Evolutionary conservation across 148 eudicot species (phyloP).

Genomic region (Beta vulgaris): DNA sequence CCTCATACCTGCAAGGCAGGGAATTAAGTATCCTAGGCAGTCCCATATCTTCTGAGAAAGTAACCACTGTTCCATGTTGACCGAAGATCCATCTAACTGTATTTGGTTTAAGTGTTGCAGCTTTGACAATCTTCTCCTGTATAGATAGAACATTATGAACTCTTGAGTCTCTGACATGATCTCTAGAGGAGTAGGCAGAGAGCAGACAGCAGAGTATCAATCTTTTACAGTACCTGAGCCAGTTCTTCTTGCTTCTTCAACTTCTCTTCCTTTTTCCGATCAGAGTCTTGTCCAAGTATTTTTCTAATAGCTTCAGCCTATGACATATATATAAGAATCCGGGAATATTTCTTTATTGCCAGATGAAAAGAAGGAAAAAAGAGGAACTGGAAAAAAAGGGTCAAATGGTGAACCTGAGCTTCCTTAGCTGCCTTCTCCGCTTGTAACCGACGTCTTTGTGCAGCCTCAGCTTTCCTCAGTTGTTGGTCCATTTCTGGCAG

Average conservation of each 20-base stretch:
- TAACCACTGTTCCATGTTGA: constrained; percentile 49
- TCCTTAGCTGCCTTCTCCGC: constrained; percentile 59
- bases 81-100: constrained; percentile 46
- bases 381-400: background rate
- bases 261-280: constrained; percentile 51
- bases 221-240: constrained; percentile 36
- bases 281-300: constrained; percentile 57
- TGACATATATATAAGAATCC: background rate
- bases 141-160: constrained; percentile 21
- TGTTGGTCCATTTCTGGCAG: constrained; percentile 55
- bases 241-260: constrained; percentile 44
- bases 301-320: constrained; percentile 60
- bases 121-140: constrained; percentile 45
- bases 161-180: too few relatives aligned
- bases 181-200: background rate
- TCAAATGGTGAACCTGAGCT: constrained; percentile 40
- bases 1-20: constrained; percentile 40
- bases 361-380: background rate
- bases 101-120: constrained; percentile 33
- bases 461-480: constrained; percentile 58
- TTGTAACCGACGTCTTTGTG: constrained; percentile 49
- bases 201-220: constrained; percentile 3
- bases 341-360: background rate
- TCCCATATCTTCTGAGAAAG: constrained; percentile 48
- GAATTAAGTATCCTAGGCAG: constrained; percentile 43